Base-by-base conservation (phyloP, 75 land plant genomes). In the Cupressus sempervirens region DNA sequence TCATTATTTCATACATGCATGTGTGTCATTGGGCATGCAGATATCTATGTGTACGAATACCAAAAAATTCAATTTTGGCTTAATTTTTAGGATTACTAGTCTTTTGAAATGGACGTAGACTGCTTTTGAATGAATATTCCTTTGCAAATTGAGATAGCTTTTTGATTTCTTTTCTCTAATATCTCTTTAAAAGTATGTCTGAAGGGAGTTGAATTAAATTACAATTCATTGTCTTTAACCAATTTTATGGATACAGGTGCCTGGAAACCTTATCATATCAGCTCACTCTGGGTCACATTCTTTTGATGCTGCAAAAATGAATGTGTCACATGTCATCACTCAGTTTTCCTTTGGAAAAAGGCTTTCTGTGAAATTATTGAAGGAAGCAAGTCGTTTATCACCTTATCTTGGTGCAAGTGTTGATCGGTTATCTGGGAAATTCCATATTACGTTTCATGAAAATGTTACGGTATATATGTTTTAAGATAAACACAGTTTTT, bases 221-320 rank as follows among this genome's bases (percentile, higher is more conserved):
- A 12, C 14, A 18, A 15, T 82, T 40, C 52, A 82, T 53, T 40
- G 26, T 82, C 41, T 82, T 82, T 41, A 72, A 77, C 52, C 83
- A 52, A 15, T 82, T 46, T 32, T 53, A 16, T 82, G 65, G 52
- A 81, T 90, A 88, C 93, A 98, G 99, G 99, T 98, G 85, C 99
- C 99, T 58, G 99, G 99, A 13, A 93, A 93, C 80, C 90, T 98
- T 86, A 85, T 98, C 30, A 89, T 98, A 35, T 91, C 99, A 38
- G 99, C 99, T 86, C 99, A 88, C 82, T 96, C 98, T 23, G 97
- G 92, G 38, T 86, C 96, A 75, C 99, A 98, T 88, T 98, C 99
- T 30, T 98, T 98, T 86, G 99, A 98, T 91, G 93, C 94, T 29
- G 89, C 98, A 80, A 86, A 83, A 50, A 96, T 95, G 93, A 98